A percentile compares a stretch with the other conserved stretches of the same genome.
Conservation (phyloP, 202 grass and related monocot species). For the Digitaria exilis region DNA sequence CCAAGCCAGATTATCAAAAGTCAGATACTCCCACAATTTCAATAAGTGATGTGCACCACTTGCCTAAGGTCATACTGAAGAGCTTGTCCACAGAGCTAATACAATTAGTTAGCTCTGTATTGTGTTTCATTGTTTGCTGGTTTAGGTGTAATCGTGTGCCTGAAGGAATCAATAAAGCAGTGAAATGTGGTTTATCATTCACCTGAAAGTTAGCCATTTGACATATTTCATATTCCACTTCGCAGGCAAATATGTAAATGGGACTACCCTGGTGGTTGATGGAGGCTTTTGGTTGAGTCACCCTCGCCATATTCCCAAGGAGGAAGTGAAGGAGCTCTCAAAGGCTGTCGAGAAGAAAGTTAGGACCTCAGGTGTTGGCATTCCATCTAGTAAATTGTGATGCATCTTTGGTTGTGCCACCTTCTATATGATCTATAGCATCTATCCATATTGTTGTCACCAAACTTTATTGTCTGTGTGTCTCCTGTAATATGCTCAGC, state of each 20-base stretch:
- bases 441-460: background rate
- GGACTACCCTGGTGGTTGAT: slow-evolving; percentile 81
- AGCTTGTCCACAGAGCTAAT: background rate
- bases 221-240: slow-evolving; percentile 4
- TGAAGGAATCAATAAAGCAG: background rate
- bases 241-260: slow-evolving; percentile 91
- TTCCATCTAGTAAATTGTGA: slow-evolving; percentile 82
- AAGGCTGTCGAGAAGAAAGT: slow-evolving; percentile 66
- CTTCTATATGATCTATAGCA: background rate
- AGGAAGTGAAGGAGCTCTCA: slow-evolving; percentile 82
- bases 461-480: background rate
- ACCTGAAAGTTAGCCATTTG: background rate
- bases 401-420: slow-evolving; percentile 22
- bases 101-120: background rate
- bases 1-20: background rate
- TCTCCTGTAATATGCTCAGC: slow-evolving; percentile 11
- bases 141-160: background rate
- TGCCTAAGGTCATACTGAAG: background rate
- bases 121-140: background rate
- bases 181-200: background rate
- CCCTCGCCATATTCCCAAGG: slow-evolving; percentile 59
- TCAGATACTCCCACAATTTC: background rate
- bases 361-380: slow-evolving; percentile 51
- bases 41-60: background rate
- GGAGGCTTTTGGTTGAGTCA: slow-evolving; percentile 90